Evolutionary conservation across 495 filamentous ascomycete species (phyloP), one percentile per base, ranked within the genome.

Genomic region (Hypomontagnella submonticulosa): DNA sequence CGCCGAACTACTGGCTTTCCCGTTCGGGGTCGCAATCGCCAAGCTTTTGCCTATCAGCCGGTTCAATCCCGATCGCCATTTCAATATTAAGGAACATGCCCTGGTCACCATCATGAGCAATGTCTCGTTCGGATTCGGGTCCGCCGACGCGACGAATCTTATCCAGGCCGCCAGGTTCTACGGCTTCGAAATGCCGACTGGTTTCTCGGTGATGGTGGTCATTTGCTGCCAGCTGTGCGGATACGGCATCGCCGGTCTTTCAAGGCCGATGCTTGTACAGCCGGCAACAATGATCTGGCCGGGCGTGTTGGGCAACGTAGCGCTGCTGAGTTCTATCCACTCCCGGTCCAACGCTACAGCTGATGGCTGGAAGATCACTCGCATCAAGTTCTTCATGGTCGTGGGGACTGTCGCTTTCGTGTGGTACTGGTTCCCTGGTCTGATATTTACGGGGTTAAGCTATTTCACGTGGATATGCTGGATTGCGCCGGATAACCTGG

Each of bases 141-240:
- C 71, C 12, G 78, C 79, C 4, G 78, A 80, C 19, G 60, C 79
- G 6, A 82, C 79, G 5, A 82, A 77, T 53, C 75, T 82, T 20
- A 76, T 82, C 51, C 79, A 82, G 58, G 77, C 79, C 4, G 66
- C 77, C 2, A 77, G 69, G 50, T 80, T 81, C 57, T 74, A 76
- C 18, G 80, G 80, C 51, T 79, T 80, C 27, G 72, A 77, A 40
- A 76, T 78, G 15, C 71, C 74, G 33, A 73, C 79, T 16, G 76
- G 78, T 4, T 81, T 80, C 60, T 77, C 75, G 4, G 68, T 82
- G n/a, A 27, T 71, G 64, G 67, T 68, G 1, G 71, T 69, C 19
- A 49, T 73, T 9, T 72, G 73, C 7, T 77, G 76, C 12, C 76
- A 79, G 48, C 57, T 80, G 5, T 69, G 76, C 19, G 79, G 79